A percentile compares a stretch with the other conserved stretches of the same genome.
Evolutionary conservation across 129 eudicot species (phyloP).

Genomic region (Escallonia herrerae): DNA sequence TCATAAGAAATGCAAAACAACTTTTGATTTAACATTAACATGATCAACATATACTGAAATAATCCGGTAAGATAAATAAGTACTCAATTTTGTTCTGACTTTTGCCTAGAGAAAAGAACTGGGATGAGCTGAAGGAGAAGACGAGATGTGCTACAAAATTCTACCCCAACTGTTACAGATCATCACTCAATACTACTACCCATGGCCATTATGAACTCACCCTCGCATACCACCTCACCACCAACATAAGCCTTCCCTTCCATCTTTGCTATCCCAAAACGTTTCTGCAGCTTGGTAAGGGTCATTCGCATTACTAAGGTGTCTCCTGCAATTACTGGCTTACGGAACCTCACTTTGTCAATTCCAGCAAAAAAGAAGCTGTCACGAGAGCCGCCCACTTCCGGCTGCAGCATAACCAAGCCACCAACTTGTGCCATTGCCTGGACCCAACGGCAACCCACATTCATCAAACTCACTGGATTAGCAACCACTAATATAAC

Average conservation of each 20-base stretch:
- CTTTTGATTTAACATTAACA: too few relatives aligned
- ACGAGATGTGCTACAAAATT: slow-evolving; percentile 19
- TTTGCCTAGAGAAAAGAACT: slow-evolving; percentile 1
- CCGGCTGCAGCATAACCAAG: slow-evolving; percentile 92
- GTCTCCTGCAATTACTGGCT: slow-evolving; percentile 95
- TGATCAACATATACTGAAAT: too few relatives aligned
- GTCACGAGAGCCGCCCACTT: slow-evolving; percentile 88
- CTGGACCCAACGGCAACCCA: slow-evolving; percentile 30
- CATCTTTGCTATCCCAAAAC: slow-evolving; percentile 94
- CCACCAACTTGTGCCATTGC: slow-evolving; percentile 99
- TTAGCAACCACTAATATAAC: neutral
- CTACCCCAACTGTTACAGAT: slow-evolving; percentile 9
- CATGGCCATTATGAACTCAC: slow-evolving; percentile 97
- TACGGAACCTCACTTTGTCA: slow-evolving; percentile 91
- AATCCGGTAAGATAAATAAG: too few relatives aligned
- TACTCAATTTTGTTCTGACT: slow-evolving; percentile 10
- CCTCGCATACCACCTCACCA: slow-evolving; percentile 87
- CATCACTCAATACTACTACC: slow-evolving; percentile 41
- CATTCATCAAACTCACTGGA: neutral
- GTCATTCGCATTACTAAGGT: slow-evolving; percentile 96
- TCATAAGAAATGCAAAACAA: too few relatives aligned
- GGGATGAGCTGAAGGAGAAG: neutral
- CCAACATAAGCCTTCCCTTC: slow-evolving; percentile 98
- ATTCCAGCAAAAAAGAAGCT: slow-evolving; percentile 95
- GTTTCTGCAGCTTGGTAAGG: slow-evolving; percentile 80